Base-by-base conservation (phyloP, 78 protist genomes). In the Salpingoeca rosetta region DNA sequence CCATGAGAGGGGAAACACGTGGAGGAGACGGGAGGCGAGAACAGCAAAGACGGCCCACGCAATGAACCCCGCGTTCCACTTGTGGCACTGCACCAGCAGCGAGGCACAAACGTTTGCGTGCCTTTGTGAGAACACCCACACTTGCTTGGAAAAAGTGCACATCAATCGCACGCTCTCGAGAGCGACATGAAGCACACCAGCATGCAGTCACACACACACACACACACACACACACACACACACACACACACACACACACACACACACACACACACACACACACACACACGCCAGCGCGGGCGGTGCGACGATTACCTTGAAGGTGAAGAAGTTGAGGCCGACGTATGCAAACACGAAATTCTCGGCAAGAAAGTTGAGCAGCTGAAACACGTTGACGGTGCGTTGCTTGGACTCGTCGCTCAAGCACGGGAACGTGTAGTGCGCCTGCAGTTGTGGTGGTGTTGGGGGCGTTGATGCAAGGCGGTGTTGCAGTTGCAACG, bases 361-460 rank as follows among this genome's bases (percentile, higher is more conserved):
- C 31, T 86, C 89, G 1, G 94, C 87, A 7, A 56, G 56, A 37
- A 81, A 86, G 72, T n/a, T 74, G 72, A 93, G 73, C 35, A 89
- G 78, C 80, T 87, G 83, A 57, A 92, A 88, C 42, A 88, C 24
- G 37, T 86, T 40, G 1, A 3, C 2, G 73, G 73, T 39, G 76
- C 22, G 10, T 27, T 22, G 0, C 25, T 45, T 10, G 25, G 83
- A 28, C 36, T 11, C 25, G 12, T 24, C 36, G 44, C 38, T 39
- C 28, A 81, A 44, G 51, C 39, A 56, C 40, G 11, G 17, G 17
- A 3, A 44, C 3, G 85, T 45, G 85, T 81, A 81, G 85, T 86
- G 89, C 41, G 86, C 79, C 72, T 91, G 83, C n/a, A n/a, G n/a
- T n/a, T n/a, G n/a, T n/a, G n/a, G n/a, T n/a, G n/a, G n/a, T n/a